Evolutionary conservation across 2,329 filamentous ascomycete genomes (phyloP).

Genomic region (Aspergillus alliaceus): DNA sequence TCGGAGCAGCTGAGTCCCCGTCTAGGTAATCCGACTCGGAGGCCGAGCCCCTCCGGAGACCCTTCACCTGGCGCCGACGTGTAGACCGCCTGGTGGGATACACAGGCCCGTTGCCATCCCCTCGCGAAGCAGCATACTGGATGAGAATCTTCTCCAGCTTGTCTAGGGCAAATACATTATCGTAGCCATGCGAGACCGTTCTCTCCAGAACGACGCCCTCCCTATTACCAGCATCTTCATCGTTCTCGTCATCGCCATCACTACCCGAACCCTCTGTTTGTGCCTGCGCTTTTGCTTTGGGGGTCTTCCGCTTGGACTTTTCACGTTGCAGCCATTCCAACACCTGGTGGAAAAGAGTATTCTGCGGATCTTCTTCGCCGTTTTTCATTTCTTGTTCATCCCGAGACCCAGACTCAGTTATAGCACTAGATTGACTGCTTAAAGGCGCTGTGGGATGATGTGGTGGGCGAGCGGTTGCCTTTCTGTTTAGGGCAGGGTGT

Average conservation of each 20-base stretch:
- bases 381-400: constrained; percentile 26
- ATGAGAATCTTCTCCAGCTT: constrained; percentile 71
- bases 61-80: constrained; percentile 36
- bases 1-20: constrained; percentile 77
- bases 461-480: constrained; percentile 27
- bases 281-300: constrained; percentile 51
- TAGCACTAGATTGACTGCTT: constrained; percentile 28
- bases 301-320: constrained; percentile 63
- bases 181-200: constrained; percentile 60
- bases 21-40: constrained; percentile 86
- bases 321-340: constrained; percentile 82
- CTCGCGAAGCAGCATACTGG: constrained; percentile 38
- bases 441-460: constrained; percentile 25
- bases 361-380: constrained; percentile 33
- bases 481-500: constrained; percentile 27
- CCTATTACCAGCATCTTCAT: constrained; percentile 19
- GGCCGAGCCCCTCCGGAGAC: constrained; percentile 53
- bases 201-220: constrained; percentile 30
- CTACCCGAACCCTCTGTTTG: constrained; percentile 40
- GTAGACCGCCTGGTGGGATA: constrained; percentile 22
- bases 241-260: constrained; percentile 25
- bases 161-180: constrained; percentile 74
- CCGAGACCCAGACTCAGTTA: constrained; percentile 20
- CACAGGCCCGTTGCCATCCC: constrained; percentile 21
- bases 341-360: constrained; percentile 67